A percentile compares a stretch with the other conserved stretches of the same genome.
Conservation (phyloP, 116 monocot genomes). For the Phalaenopsis hybrid region DNA sequence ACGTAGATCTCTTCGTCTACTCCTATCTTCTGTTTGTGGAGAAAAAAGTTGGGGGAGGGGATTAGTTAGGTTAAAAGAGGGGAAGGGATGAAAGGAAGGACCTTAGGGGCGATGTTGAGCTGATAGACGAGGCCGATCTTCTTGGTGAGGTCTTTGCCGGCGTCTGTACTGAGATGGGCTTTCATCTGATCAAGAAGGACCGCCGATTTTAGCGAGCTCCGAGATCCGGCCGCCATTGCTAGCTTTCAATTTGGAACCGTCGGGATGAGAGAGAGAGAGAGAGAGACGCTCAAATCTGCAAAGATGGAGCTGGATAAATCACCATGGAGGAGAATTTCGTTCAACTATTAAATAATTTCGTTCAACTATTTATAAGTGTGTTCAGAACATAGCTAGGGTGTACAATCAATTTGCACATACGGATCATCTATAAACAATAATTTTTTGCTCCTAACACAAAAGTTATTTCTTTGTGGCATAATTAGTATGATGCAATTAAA, state of each 20-base stretch:
- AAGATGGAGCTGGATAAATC: no score
- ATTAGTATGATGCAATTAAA: no score
- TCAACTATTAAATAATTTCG: no score
- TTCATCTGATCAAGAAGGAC: conserved; percentile 84
- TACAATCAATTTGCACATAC: no score
- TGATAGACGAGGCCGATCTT: conserved; percentile 86
- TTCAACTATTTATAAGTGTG: no score
- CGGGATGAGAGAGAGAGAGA: no score
- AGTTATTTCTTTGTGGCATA: no score
- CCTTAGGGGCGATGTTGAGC: conserved; percentile 95
- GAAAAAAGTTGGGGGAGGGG: background rate
- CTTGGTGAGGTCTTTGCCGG: conserved; percentile 53
- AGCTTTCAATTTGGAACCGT: background rate
- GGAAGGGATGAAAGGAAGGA: conserved; percentile 4
- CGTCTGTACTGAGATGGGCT: conserved; percentile 62
- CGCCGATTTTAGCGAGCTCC: conserved; percentile 56
- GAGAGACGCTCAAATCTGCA: no score
- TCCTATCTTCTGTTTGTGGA: conserved; percentile 65
- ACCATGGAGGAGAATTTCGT: no score
- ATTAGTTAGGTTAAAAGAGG: background rate
- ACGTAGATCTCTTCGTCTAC: conserved; percentile 87
- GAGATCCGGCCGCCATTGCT: conserved; percentile 22
- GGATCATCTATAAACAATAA: no score
- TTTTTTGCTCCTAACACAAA: no score
- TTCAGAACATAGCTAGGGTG: no score